Evolutionary conservation across 192 early-diverging fungal species (phyloP).

Genomic region (Globomyces pollinis-pini): DNA sequence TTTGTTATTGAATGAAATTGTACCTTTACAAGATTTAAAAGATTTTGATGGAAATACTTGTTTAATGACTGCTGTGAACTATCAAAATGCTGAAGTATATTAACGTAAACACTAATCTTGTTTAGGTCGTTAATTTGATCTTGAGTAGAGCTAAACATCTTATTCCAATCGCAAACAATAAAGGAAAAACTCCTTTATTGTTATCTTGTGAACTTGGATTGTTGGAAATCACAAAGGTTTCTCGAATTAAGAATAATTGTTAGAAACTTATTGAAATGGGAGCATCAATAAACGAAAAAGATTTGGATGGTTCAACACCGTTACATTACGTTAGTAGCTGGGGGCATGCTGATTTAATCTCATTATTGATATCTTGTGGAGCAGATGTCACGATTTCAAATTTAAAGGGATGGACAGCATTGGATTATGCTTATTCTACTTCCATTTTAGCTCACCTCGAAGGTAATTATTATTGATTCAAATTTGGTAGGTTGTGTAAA

Average conservation of each 20-base stretch:
- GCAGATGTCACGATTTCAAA: slow-evolving; percentile 33
- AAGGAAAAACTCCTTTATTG: slow-evolving; percentile 38
- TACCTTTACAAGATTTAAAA: slow-evolving; percentile 22
- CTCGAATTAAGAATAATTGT: slow-evolving; percentile 22
- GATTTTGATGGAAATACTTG: slow-evolving; percentile 43
- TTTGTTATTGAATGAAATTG: slow-evolving; percentile 25
- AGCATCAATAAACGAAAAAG: slow-evolving; percentile 30
- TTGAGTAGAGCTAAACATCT: slow-evolving; percentile 25
- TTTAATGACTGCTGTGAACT: slow-evolving; percentile 31
- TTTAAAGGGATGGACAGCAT: slow-evolving; percentile 34
- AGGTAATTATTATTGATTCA: slow-evolving; percentile 10
- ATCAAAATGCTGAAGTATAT: slow-evolving; percentile 32
- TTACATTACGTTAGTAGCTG: slow-evolving; percentile 41
- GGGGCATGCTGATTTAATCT: slow-evolving; percentile 35
- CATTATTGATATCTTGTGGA: slow-evolving; percentile 32
- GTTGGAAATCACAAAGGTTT: slow-evolving; percentile 17
- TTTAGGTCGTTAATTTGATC: slow-evolving; percentile 28
- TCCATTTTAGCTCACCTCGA: slow-evolving; percentile 31
- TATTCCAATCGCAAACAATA: slow-evolving; percentile 27
- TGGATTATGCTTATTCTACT: slow-evolving; percentile 40
- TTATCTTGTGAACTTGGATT: slow-evolving; percentile 31
- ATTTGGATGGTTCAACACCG: slow-evolving; percentile 37
- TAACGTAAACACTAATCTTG: not conserved
- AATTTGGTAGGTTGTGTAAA: not conserved
- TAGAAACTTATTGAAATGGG: no score